Evolutionary conservation across 345 rosid species (phyloP).

Genomic region (Carallia brachiata): DNA sequence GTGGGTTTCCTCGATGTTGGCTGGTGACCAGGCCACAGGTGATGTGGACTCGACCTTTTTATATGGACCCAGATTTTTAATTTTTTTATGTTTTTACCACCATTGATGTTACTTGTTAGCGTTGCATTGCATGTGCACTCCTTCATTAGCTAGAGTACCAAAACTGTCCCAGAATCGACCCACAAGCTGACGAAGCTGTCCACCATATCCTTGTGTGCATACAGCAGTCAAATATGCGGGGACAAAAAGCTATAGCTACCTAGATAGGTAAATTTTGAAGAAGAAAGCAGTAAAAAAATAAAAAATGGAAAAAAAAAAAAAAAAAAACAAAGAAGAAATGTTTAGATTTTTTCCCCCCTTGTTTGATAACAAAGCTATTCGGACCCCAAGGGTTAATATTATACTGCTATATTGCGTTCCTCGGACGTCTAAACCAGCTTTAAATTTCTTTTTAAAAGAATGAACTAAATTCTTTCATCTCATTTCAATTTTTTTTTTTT

Average conservation of each 20-base stretch:
- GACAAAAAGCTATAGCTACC: neutral
- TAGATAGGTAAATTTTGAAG: neutral
- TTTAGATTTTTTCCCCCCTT: no score
- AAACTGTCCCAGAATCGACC: no score
- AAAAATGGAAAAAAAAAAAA: neutral
- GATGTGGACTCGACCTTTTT: no score
- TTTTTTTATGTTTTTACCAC: no score
- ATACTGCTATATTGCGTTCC: neutral
- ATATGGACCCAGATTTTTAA: neutral
- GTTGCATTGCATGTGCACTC: neutral
- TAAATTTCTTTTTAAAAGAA: neutral
- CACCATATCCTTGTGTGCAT: no score
- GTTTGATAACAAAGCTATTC: no score
- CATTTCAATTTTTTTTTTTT: neutral
- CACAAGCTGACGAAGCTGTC: no score
- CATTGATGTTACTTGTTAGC: neutral
- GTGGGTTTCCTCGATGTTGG: slow-evolving; percentile 2
- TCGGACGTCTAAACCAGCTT: neutral
- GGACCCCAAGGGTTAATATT: no score
- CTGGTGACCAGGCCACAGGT: slow-evolving; percentile 15
- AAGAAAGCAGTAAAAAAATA: neutral
- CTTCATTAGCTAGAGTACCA: no score
- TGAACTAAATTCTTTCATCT: neutral
- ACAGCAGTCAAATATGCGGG: no score
- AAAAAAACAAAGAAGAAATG: no score